A percentile compares a stretch with the other conserved stretches of the same genome.
phyloP scores from a whole-genome alignment of 73 alveolate genomes.

The Tetrahymena thermophila region DNA sequence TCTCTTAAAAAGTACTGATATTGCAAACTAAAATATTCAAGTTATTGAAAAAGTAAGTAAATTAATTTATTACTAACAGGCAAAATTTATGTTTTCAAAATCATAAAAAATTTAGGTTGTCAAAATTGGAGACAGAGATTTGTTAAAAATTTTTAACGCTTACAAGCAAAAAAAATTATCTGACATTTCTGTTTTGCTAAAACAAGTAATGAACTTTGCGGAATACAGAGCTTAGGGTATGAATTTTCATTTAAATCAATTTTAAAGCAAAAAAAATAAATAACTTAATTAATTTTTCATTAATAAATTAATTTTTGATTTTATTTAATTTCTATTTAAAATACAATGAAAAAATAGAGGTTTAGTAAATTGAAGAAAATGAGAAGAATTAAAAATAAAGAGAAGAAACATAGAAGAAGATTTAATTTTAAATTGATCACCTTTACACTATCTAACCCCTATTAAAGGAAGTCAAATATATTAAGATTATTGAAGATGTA shows the following conservation, averaged over 20 bases:
- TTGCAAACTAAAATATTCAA: not conserved
- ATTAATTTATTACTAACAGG: no score
- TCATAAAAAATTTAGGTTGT: not conserved
- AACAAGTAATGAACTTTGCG: not conserved
- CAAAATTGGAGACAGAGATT: not conserved
- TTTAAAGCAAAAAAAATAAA: not conserved
- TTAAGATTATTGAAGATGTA: not conserved
- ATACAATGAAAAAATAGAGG: not conserved
- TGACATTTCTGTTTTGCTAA: not conserved
- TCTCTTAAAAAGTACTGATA: not conserved
- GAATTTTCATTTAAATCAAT: not conserved
- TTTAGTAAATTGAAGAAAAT: not conserved
- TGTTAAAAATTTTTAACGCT: not conserved
- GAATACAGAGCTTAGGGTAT: not conserved
- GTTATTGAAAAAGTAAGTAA: not conserved
- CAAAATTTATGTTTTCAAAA: no score
- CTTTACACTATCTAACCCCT: not conserved
- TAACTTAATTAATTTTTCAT: no score
- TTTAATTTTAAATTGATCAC: not conserved
- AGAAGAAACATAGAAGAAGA: not conserved
- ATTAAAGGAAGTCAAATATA: not conserved
- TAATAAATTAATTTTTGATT: no score
- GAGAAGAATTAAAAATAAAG: not conserved
- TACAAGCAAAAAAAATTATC: not conserved
- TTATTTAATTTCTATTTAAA: no score